Conservation (phyloP, 2,329 filamentous ascomycete species). For the Cytospora leucostoma region DNA sequence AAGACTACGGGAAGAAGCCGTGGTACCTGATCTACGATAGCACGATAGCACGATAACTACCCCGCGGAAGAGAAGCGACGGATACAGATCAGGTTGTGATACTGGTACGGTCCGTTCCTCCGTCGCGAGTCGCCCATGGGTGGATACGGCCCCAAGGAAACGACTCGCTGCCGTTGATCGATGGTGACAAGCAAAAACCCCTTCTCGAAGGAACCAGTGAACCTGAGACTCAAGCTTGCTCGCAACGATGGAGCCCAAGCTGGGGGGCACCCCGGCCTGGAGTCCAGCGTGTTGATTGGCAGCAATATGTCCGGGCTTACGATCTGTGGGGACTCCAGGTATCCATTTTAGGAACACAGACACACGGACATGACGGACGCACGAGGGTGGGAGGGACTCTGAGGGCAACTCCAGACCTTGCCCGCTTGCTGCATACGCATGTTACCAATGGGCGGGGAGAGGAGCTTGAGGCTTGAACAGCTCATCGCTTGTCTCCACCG, state of each 20-base stretch:
- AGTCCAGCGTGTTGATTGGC: background rate
- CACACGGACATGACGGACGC: background rate
- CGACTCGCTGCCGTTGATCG: conserved; percentile 10
- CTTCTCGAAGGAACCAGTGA: background rate
- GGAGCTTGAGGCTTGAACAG: background rate
- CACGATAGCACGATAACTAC: too few species aligned
- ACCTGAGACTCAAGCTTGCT: background rate
- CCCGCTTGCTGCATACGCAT: background rate
- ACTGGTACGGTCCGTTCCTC: conserved; percentile 15
- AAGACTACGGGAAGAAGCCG: too few species aligned
- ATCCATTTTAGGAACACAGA: background rate
- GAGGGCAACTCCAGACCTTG: too few species aligned
- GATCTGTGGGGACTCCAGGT: background rate
- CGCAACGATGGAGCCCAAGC: background rate
- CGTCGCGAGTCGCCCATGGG: conserved; percentile 6
- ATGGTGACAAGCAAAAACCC: background rate
- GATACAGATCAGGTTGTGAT: conserved; percentile 14
- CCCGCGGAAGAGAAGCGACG: background rate
- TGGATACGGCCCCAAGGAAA: conserved; percentile 6
- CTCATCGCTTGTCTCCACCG: background rate
- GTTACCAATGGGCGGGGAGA: background rate
- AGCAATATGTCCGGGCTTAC: background rate
- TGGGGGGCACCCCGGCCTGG: background rate
- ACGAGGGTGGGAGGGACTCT: background rate
- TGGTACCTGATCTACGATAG: too few species aligned